Evolutionary conservation across 306 rosid species (phyloP).

Genomic region (Senna siamea): DNA sequence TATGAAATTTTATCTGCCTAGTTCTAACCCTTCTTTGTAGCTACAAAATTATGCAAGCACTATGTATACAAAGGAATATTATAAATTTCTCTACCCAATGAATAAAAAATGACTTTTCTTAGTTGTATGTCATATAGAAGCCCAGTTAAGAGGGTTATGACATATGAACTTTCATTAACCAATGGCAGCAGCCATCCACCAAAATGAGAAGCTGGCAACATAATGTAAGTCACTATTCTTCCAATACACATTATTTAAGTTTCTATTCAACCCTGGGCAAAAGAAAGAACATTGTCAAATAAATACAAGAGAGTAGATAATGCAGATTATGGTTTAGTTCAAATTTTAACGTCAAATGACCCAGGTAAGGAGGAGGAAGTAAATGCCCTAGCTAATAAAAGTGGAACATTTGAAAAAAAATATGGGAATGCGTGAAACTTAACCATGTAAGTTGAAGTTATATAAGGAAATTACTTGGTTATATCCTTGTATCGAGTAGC

Average conservation of each 20-base stretch:
- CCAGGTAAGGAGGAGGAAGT: neutral
- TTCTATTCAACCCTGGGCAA: constrained; percentile 16
- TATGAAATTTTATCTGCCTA: no score
- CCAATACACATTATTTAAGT: neutral
- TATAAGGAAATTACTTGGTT: constrained; percentile 63
- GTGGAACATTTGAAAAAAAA: neutral
- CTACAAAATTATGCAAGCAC: no score
- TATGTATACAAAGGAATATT: no score
- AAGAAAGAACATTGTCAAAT: constrained; percentile 8
- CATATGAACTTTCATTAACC: no score
- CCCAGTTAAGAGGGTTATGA: no score
- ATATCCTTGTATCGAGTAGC: constrained; percentile 89
- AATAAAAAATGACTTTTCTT: no score
- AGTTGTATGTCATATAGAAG: no score
- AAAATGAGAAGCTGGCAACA: no score
- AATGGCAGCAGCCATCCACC: no score
- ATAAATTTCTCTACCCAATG: no score
- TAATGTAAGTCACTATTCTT: neutral
- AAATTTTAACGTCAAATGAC: constrained; percentile 1
- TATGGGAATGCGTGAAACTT: neutral
- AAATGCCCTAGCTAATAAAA: constrained; percentile 1
- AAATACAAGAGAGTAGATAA: neutral
- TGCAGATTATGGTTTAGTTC: neutral
- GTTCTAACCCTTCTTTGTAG: no score
- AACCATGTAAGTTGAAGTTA: constrained; percentile 10